These are phyloP conservation scores for Monosporascus cannonballus DNA, from an alignment of 2,329 filamentous ascomycete species.

Conservation along the genomic window DNA sequence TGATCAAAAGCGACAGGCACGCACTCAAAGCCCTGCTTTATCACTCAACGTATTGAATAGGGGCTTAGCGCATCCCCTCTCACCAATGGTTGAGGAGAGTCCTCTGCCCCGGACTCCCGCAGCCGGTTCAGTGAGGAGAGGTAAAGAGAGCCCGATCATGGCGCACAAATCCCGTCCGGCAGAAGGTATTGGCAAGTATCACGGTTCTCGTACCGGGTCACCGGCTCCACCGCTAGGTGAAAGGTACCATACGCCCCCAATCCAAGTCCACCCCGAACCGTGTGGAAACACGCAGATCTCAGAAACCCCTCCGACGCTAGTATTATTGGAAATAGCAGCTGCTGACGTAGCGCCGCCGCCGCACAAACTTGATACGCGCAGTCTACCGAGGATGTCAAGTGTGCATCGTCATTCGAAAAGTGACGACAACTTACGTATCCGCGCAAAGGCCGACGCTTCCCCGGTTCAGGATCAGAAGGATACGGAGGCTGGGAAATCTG, in stretches of 20 bases:
- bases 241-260: not conserved
- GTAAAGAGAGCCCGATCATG: not conserved
- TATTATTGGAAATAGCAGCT: not conserved
- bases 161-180: not conserved
- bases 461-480: not conserved
- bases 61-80: slow-evolving; percentile 15
- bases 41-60: slow-evolving; percentile 5
- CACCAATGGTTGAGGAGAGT: slow-evolving; percentile 26
- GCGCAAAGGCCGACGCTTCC: not conserved
- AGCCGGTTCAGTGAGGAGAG: not conserved
- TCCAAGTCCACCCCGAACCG: no score
- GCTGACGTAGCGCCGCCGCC: no score
- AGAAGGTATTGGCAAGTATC: not conserved
- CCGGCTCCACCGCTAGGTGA: not conserved
- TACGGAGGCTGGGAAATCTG: not conserved
- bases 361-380: no score
- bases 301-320: not conserved
- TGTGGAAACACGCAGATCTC: not conserved
- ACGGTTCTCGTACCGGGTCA: not conserved
- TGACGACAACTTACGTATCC: no score
- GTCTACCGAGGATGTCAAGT: no score
- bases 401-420: no score
- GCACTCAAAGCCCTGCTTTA: slow-evolving; percentile 10
- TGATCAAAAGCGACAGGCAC: slow-evolving; percentile 11
- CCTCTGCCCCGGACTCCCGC: slow-evolving; percentile 3